A percentile compares a stretch with the other conserved stretches of the same genome.
These are phyloP conservation scores for Capronia coronata DNA, from an alignment of 2,329 filamentous ascomycete genomes.

Conservation along the genomic window DNA sequence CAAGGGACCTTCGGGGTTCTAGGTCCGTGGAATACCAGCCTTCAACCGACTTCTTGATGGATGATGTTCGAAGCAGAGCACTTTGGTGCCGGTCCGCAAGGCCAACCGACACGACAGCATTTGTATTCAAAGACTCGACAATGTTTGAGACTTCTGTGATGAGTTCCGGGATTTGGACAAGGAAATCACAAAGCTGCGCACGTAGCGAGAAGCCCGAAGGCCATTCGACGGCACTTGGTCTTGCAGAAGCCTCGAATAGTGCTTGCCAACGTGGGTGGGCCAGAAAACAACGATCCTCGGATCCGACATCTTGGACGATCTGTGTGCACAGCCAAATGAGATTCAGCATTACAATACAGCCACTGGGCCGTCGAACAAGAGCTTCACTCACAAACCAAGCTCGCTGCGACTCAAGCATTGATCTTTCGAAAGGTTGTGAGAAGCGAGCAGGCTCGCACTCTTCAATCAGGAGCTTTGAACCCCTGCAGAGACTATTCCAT, in stretches of 20 bases:
- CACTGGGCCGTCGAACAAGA: background rate
- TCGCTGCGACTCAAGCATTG: constrained; percentile 23
- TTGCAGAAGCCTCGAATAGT: background rate
- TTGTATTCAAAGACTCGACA: background rate
- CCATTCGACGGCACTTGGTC: background rate
- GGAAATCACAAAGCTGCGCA: constrained; percentile 15
- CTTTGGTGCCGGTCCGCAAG: background rate
- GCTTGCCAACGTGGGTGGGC: constrained; percentile 13
- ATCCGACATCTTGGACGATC: constrained; percentile 16
- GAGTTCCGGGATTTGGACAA: constrained; percentile 17
- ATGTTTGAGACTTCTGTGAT: constrained; percentile 1
- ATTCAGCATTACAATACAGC: background rate
- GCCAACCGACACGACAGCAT: background rate
- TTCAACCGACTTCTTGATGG: constrained; percentile 4
- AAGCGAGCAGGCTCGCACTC: constrained; percentile 12
- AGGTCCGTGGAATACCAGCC: constrained; percentile 8
- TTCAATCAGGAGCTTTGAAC: constrained; percentile 17
- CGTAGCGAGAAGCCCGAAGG: constrained; percentile 12
- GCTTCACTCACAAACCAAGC: constrained; percentile 16
- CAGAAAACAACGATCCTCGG: constrained; percentile 16
- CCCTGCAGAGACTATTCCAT: constrained; percentile 17
- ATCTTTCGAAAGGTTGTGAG: constrained; percentile 12
- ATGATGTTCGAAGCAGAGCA: background rate
- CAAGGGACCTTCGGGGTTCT: background rate
- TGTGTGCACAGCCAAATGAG: background rate